Base-by-base conservation (phyloP, 768 basidiomycete species). In the Xerocomellus dryophilus region DNA sequence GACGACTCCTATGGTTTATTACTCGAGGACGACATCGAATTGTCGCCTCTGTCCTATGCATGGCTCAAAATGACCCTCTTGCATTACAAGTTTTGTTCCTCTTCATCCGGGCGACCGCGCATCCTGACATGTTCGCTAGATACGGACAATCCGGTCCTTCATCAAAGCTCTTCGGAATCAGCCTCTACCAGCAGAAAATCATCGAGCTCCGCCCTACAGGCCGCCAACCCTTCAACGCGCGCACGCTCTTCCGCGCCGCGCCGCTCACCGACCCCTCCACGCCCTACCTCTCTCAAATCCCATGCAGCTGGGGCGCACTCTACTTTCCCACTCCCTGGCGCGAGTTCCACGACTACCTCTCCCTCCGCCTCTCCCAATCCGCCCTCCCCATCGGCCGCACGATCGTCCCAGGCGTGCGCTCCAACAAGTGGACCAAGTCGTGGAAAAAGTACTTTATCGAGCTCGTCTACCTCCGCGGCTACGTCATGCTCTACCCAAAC, bases 381-480 rank as follows among this genome's bases (percentile, higher is more conserved):
- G 40, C 48, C 18, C 32, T 62, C 10, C 68, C 55, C 52, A 35
- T 80, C 51, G 72, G 73, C 21, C 64, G 64, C 41, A 57, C 73
- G 40, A 74, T 93, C 60, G 89, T 93, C 25, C 89, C 88, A 0
- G 71, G 80, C 25, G 82, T 91, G 20, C 84, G 90, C 41, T 93
- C 90, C 31, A 93, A 90, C 73, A 71, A 75, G 31, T 94, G 92
- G 93, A 76, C 78, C 14, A 78, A 78, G 46, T 91, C 88, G 7
- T 94, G 92, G 92, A 94, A 94, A 70, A 85, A 85, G 57, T 93
- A 86, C 70, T 90, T 93, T 67, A 93, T 93, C 70, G 92, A 94
- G 69, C 76, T 93, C 50, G 83, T 82, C 39, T 90, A 85, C 68
- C 77, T 94, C 14, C 82, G 84, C 6, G 90, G 91, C 3, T 91